Base-by-base conservation (phyloP, 352 stramenopile species). In the Thalassiosira pacifica region DNA sequence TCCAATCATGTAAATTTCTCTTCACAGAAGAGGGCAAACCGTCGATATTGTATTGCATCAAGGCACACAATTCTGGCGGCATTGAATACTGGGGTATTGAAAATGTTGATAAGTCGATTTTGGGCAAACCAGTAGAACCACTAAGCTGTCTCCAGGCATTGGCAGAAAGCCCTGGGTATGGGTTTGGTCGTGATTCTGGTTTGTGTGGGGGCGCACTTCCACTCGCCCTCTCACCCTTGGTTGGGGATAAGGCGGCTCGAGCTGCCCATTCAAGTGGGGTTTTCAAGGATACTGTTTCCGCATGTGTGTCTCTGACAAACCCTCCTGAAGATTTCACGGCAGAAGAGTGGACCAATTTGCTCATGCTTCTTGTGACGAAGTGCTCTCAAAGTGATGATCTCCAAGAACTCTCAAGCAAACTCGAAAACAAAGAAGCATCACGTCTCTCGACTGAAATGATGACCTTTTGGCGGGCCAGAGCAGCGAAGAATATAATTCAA, bases 161-260 rank as follows among this genome's bases (percentile, higher is more conserved):
- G 8, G 82, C 93, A 73, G 93, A 96, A 83, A 94, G 93, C 76
- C 84, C 85, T 68, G 93, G 93, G 22, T 95, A 95, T 82, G 88
- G 88, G 0, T 84, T 88, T 69, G 91, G 91, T 11, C 83, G 90
- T 18, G 90, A 95, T 83, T 83, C 82, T 77, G 83, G 87, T 29
- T 72, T 89, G 29, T 52, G 88, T 11, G 42, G 60, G 27, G 86
- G 92, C 82, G 76, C 92, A 8, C 71, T 96, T 60, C 93, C 93
- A 45, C 80, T 94, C 63, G 66, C 77, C 3, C 72, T 94, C 1
- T 93, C 95, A 88, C 93, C 93, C 2, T 91, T 92, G 19, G 75
- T 95, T 45, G 89, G 85, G 26, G 93, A 96, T 77, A 90, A 88
- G 24, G 91, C 93, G 29, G 90, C 93, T 26, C 84, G 93, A 79